Evolutionary conservation across 2,329 filamentous ascomycete species (phyloP), one percentile per base, ranked within the genome.

Genomic region (Chrysosporium queenslandicum): DNA sequence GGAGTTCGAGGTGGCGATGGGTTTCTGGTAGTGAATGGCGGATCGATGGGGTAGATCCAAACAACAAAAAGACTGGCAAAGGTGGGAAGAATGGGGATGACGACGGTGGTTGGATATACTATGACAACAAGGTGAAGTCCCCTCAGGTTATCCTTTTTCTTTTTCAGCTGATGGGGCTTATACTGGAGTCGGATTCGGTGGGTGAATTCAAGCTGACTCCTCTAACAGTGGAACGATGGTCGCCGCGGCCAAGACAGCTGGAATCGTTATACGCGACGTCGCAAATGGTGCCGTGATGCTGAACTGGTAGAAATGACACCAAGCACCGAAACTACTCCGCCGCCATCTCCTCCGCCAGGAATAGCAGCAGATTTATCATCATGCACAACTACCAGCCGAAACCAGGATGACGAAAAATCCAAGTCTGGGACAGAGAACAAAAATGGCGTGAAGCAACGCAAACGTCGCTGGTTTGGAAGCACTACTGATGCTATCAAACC

Each of bases 261-360:
- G 92, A 87, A 87, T 37, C 82, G 88, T 53, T 98, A 94, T 77
- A 98, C 92, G 0, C 81, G 92, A 12, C 81, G 92, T 20, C 76
- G 92, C 56, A 96, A 97, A 70, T 98, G 92, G 92, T 92, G 88
- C 64, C 86, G 92, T 36, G 92, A 97, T 64, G 92, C 92, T 8
- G 92, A 98, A 71, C 79, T 98, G 2, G 87, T 96, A 30, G 92
- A 98, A 64, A 72, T 84, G 8, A 65, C 69, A n/a, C 49, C 55
- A 6, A 52, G 52, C 14, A 45, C 47, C 1, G 53, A 54, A 32
- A 27, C 23, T 11, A 53, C 51, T 8, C 51, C 43, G 37, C 52
- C 51, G 7, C 47, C 73, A 46, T 63, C 71, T 12, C 62, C 71
- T 53, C 69, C 72, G 40, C 67, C 72, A 37, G 66, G 66, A 56